Conservation (phyloP, 1,284 basidiomycete genomes). For the Ustilago loliicola region DNA sequence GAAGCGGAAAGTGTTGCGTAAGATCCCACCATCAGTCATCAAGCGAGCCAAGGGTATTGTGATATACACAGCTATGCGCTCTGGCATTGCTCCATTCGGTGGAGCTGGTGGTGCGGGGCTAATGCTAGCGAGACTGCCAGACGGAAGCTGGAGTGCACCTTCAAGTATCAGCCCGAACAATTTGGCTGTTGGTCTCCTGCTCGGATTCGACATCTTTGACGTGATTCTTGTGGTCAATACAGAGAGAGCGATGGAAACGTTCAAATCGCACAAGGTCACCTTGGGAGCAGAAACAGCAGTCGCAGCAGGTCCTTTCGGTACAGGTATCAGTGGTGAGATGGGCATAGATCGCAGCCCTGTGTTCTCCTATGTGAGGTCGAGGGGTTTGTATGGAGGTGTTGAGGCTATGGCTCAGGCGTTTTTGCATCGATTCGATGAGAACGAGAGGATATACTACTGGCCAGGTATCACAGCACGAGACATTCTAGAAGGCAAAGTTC, state of each 20-base stretch:
- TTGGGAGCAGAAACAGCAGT: conserved; percentile 74
- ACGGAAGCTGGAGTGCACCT: conserved; percentile 73
- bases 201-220: conserved; percentile 67
- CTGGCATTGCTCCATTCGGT: conserved; percentile 74
- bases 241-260: conserved; percentile 73
- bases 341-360: conserved; percentile 70
- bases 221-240: conserved; percentile 72
- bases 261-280: conserved; percentile 74
- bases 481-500: conserved; percentile 63
- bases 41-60: conserved; percentile 71
- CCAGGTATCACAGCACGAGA: conserved; percentile 63
- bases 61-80: conserved; percentile 74
- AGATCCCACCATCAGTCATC: conserved; percentile 74
- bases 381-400: conserved; percentile 68
- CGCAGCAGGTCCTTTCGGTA: conserved; percentile 74
- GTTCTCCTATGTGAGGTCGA: conserved; percentile 69
- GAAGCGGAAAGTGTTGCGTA: conserved; percentile 72
- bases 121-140: conserved; percentile 61
- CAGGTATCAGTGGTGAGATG: conserved; percentile 72
- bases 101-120: conserved; percentile 74
- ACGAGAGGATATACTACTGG: conserved; percentile 68
- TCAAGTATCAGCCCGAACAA: conserved; percentile 74
- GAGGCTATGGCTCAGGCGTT: conserved; percentile 67
- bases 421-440: conserved; percentile 66
- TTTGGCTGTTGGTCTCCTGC: conserved; percentile 68